Evolutionary conservation across 2,329 filamentous ascomycete genomes (phyloP).

Genomic region (Phoma herbarum): DNA sequence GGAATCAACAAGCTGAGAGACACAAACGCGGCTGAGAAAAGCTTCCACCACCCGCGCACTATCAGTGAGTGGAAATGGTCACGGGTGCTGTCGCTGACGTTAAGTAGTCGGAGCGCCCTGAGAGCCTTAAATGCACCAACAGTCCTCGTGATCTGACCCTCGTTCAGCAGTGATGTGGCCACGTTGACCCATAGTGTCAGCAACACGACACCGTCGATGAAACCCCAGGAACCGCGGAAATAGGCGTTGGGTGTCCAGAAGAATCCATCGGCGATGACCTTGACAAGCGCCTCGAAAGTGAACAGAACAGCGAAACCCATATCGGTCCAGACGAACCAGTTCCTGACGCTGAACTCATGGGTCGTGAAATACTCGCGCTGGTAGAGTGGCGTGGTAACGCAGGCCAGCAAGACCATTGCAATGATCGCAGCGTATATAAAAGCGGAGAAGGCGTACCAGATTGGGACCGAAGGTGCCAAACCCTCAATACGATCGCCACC

Average conservation of each 20-base stretch:
- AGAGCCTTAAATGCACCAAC: conserved; percentile 98
- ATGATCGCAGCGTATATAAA: conserved; percentile 95
- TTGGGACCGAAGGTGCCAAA: conserved; percentile 82
- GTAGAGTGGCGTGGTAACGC: conserved; percentile 91
- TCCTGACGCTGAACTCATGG: conserved; percentile 68
- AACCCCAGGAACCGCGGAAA: conserved; percentile 94
- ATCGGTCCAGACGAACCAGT: conserved; percentile 97
- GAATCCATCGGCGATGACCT: conserved; percentile 93
- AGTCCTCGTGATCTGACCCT: conserved; percentile 85
- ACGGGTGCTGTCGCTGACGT: conserved; percentile 93
- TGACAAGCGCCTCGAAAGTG: conserved; percentile 84
- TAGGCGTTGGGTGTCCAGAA: conserved; percentile 98
- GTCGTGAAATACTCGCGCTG: conserved; percentile 83
- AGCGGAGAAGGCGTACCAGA: conserved; percentile 94
- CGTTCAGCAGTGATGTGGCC: conserved; percentile 78
- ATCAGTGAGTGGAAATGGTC: conserved; percentile 98
- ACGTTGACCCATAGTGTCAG: conserved; percentile 97
- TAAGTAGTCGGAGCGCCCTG: conserved; percentile 87
- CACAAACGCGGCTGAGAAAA: conserved; percentile 90
- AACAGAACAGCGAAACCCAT: conserved; percentile 89
- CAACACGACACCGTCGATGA: conserved; percentile 91
- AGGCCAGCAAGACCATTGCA: conserved; percentile 96
- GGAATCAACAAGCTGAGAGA: conserved; percentile 93
- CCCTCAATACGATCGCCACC: conserved; percentile 89
- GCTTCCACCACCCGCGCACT: conserved; percentile 92